These are phyloP conservation scores for Penicillium hesseltinei DNA, from an alignment of 2,329 filamentous ascomycete genomes.

Conservation along the genomic window DNA sequence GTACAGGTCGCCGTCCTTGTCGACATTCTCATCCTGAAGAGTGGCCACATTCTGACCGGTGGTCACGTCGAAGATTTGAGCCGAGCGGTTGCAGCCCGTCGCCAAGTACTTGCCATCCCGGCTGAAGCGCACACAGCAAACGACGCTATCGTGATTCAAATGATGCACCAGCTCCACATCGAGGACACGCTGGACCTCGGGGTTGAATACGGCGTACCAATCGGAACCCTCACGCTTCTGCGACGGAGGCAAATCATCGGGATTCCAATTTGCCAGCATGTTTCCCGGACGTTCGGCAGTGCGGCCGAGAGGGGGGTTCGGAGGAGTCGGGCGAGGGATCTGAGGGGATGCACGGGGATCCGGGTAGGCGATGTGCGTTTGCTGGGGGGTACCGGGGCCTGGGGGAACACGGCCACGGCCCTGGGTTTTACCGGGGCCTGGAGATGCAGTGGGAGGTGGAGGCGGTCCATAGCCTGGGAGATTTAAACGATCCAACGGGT, in stretches of 20 bases:
- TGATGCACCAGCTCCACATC: slow-evolving; percentile 95
- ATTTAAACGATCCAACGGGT: slow-evolving; percentile 38
- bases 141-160: slow-evolving; percentile 88
- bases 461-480: slow-evolving; percentile 71
- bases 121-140: slow-evolving; percentile 97
- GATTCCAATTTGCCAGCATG: slow-evolving; percentile 79
- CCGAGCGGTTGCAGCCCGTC: slow-evolving; percentile 96
- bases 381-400: slow-evolving; percentile 82
- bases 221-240: slow-evolving; percentile 86
- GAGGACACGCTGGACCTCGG: slow-evolving; percentile 78
- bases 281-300: slow-evolving; percentile 56
- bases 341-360: slow-evolving; percentile 81
- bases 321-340: slow-evolving; percentile 77
- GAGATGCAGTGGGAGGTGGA: slow-evolving; percentile 80
- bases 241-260: slow-evolving; percentile 77
- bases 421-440: slow-evolving; percentile 67
- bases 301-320: slow-evolving; percentile 46
- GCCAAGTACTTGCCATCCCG: slow-evolving; percentile 93
- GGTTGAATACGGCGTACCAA: slow-evolving; percentile 98
- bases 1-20: slow-evolving; percentile 88
- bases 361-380: slow-evolving; percentile 84
- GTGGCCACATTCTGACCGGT: slow-evolving; percentile 85
- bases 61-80: slow-evolving; percentile 95
- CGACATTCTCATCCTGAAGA: slow-evolving; percentile 82
- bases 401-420: slow-evolving; percentile 63